Percentiles rank a stretch among this genome's conserved stretches.
Conservation (phyloP, 768 basidiomycete species). For the Dictyophora rubrovolvata region DNA sequence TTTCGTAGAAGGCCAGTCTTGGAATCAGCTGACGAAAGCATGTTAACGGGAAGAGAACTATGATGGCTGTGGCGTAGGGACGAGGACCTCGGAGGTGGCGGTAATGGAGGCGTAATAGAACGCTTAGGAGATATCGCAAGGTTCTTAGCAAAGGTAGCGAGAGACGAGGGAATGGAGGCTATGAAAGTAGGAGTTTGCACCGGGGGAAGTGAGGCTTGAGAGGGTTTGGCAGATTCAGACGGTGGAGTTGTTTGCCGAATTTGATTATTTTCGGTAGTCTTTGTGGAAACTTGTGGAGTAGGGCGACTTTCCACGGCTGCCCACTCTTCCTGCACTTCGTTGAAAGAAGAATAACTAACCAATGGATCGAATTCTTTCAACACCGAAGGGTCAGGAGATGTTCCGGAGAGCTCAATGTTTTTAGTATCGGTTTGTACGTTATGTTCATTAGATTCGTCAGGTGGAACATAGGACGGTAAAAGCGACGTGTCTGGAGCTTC, state of each 20-base stretch:
- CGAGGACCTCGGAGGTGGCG: slow-evolving; percentile 1
- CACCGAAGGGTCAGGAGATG: slow-evolving; percentile 17
- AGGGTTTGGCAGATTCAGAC: slow-evolving; percentile 13
- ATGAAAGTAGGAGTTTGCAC: slow-evolving; percentile 2
- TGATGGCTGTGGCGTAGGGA: slow-evolving; percentile 5
- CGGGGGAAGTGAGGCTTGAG: slow-evolving; percentile 21
- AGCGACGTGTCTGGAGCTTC: neutral
- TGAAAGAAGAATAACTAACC: slow-evolving; percentile 34
- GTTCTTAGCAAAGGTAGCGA: slow-evolving; percentile 57
- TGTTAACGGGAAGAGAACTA: slow-evolving; percentile 2
- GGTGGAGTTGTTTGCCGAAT: neutral
- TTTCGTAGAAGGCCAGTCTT: neutral
- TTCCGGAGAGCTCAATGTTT: neutral
- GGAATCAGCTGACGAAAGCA: neutral
- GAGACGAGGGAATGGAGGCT: slow-evolving; percentile 47
- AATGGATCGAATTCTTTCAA: slow-evolving; percentile 64
- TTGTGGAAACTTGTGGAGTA: slow-evolving; percentile 23
- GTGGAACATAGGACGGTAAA: neutral
- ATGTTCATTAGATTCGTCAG: neutral
- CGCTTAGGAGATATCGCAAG: slow-evolving; percentile 45
- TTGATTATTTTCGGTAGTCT: neutral
- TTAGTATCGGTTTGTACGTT: neutral
- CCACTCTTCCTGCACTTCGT: slow-evolving; percentile 57
- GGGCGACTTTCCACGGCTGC: slow-evolving; percentile 51
- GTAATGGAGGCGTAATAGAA: slow-evolving; percentile 36